phyloP scores from a whole-genome alignment of 2,329 filamentous ascomycete genomes.

The Madurella mycetomatis region DNA sequence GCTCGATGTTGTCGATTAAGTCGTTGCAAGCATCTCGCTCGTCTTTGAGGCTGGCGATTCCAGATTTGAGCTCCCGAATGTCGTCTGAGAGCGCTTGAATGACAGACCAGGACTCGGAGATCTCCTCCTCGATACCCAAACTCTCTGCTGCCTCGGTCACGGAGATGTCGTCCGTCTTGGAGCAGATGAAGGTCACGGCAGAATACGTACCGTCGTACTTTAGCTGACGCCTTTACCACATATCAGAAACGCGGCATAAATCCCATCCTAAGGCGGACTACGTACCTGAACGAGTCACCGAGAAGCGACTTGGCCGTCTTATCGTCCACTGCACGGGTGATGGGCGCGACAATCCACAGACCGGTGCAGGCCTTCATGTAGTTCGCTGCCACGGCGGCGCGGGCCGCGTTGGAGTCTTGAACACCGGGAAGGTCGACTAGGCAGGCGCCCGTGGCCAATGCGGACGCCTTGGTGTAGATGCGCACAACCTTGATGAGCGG shows the following conservation, averaged over 20 bases:
- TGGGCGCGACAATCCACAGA: constrained; percentile 60
- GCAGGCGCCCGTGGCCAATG: constrained; percentile 35
- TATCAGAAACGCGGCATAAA: neutral
- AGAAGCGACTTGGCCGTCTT: constrained; percentile 54
- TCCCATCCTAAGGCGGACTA: neutral
- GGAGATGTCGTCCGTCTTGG: constrained; percentile 57
- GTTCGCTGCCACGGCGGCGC: constrained; percentile 45
- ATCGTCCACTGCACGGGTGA: constrained; percentile 56
- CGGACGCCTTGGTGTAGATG: constrained; percentile 35
- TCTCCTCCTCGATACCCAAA: constrained; percentile 20
- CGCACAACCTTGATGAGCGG: constrained; percentile 51
- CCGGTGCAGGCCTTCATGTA: constrained; percentile 59
- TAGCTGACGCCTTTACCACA: constrained; percentile 41
- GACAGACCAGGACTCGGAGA: constrained; percentile 11
- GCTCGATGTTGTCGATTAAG: constrained; percentile 22
- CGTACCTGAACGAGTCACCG: constrained; percentile 48
- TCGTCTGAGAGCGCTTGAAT: constrained; percentile 5
- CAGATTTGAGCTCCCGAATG: neutral
- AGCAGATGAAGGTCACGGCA: constrained; percentile 57
- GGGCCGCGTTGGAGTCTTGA: constrained; percentile 56
- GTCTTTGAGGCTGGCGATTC: constrained; percentile 27
- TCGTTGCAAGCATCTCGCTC: constrained; percentile 31
- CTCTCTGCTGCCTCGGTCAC: constrained; percentile 26
- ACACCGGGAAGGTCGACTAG: constrained; percentile 53
- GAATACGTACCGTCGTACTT: constrained; percentile 54